Conservation (phyloP, 2,329 filamentous ascomycete genomes). For the Botrytis porri region DNA sequence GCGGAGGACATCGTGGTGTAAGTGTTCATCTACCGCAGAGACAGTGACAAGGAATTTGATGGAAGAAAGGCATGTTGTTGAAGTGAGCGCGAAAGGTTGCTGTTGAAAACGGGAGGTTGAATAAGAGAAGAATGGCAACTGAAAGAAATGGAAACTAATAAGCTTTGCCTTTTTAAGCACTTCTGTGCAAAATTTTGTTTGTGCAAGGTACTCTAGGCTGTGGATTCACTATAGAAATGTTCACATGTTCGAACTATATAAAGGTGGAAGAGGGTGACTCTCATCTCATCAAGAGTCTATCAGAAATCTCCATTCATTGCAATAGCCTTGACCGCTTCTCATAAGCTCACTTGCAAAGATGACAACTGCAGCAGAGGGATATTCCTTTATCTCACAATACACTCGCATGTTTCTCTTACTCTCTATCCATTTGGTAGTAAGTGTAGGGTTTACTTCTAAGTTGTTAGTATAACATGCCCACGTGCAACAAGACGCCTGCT, state of each 20-base stretch:
- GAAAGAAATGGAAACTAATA: neutral
- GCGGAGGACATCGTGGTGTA: neutral
- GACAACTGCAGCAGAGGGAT: neutral
- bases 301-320: neutral
- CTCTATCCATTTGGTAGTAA: too few species aligned
- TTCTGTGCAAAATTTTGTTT: neutral
- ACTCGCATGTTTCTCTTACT: too few species aligned
- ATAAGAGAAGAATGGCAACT: neutral
- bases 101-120: neutral
- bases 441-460: too few species aligned
- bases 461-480: too few species aligned
- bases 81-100: neutral
- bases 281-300: neutral
- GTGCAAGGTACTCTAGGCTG: neutral
- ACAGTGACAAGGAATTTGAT: neutral
- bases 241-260: neutral
- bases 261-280: neutral
- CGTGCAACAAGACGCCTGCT: too few species aligned
- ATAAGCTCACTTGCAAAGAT: neutral
- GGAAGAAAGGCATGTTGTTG: neutral
- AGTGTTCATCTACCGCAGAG: neutral
- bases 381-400: neutral
- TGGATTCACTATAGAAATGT: accelerated
- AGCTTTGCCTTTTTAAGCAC: neutral
- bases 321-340: neutral